Conservation (phyloP, 805 yeast genomes). For the Wickerhamomyces pijperi region DNA sequence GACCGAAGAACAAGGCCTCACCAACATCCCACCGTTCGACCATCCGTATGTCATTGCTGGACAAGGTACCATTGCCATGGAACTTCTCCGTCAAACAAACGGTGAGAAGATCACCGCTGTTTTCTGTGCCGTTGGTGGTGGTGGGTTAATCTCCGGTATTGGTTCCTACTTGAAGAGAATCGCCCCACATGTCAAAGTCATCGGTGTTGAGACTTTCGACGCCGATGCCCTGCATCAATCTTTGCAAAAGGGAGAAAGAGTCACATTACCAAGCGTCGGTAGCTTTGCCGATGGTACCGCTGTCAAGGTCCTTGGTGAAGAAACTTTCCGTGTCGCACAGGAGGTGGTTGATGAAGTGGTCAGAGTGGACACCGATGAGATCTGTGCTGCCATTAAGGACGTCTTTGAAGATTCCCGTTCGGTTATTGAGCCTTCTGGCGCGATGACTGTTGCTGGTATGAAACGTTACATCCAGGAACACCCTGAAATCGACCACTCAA, state of each 20-base stretch:
- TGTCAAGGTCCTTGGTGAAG: conserved; percentile 80
- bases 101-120: conserved; percentile 72
- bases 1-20: conserved; percentile 56
- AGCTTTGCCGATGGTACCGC: conserved; percentile 98
- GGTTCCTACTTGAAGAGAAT: conserved; percentile 84
- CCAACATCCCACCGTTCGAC: conserved; percentile 95
- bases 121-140: conserved; percentile 94
- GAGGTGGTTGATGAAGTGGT: conserved; percentile 84
- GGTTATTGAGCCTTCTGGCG: conserved; percentile 95
- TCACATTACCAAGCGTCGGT: conserved; percentile 67
- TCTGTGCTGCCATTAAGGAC: conserved; percentile 95
- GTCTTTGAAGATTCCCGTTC: conserved; percentile 92
- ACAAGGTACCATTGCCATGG: conserved; percentile 96
- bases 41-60: conserved; percentile 98
- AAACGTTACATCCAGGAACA: conserved; percentile 64
- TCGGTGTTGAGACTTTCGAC: conserved; percentile 93
- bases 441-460: conserved; percentile 90
- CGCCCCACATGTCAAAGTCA: conserved; percentile 94
- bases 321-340: conserved; percentile 73
- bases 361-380: conserved; percentile 80
- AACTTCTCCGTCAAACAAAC: conserved; percentile 77
- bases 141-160: conserved; percentile 88
- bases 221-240: conserved; percentile 88
- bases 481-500: conserved; percentile 61
- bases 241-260: conserved; percentile 41